Evolutionary conservation across 768 basidiomycete genomes (phyloP), one percentile per base, ranked within the genome.

Genomic region (Suillus subluteus): DNA sequence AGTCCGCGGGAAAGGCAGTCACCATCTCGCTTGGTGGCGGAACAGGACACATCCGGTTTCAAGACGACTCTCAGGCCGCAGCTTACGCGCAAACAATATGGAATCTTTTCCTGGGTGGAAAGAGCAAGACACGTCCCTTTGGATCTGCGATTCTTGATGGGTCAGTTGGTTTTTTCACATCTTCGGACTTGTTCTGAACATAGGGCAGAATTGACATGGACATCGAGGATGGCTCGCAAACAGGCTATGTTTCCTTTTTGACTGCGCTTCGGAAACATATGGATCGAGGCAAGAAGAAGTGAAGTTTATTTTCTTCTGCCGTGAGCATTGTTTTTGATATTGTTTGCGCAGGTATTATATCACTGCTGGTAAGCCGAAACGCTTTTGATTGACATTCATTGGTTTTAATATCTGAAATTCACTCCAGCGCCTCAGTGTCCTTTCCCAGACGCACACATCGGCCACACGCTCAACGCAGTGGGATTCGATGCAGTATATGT

Each of bases 71-170:
- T 4, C 85, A 90, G 69, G 91, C 87, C 2, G 70, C 76, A 12
- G 74, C 80, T 4, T 92, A 90, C 72, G 91, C 87, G 0, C 79
- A 87, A 62, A 87, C 86, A 0, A 86, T 93, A 62, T 92, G 91
- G 91, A 65, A 76, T 61, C 66, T 89, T 58, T 91, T 92, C 74
- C 79, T 92, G 35, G 91, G 91, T 11, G 89, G 90, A 23, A 81
- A 79, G 3, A 86, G 84, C 68, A 73, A 74, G 32, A 89, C 86
- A 21, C 83, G 91, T 66, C 91, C 91, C 0, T 93, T 93, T 70
- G 91, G 91, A 32, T 76, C 69, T 67, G 91, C 90, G 1, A 83
- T 91, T 61, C 81, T 93, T 32, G 91, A 92, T 69, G 91, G 91
- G 90, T 90, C 46, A 13, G 75, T 68, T 69, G 41, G 62, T n/a